Evolutionary conservation across 768 basidiomycete genomes (phyloP), one percentile per base, ranked within the genome.

Genomic region (Termitomyces titanicus): DNA sequence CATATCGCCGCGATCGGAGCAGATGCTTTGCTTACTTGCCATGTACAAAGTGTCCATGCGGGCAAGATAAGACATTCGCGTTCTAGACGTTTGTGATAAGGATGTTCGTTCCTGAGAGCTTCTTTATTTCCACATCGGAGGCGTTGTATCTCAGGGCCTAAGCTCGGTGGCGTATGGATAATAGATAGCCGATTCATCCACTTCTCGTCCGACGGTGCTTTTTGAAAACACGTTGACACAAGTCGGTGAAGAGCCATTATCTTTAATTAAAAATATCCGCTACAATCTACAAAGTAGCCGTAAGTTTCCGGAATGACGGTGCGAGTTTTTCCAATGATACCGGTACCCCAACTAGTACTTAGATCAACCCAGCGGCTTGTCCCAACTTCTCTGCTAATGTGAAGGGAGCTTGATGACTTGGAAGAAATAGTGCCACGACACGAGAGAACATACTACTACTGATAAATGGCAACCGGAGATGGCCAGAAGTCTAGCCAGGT

Each of bases 271-370:
- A 31, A 5, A 34, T 31, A 34, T 8, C n/a, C 20, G 8, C n/a
- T n/a, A n/a, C n/a, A n/a, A n/a, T n/a, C n/a, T n/a, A n/a, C n/a
- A n/a, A n/a, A n/a, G n/a, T n/a, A n/a, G n/a, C n/a, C n/a, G n/a
- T n/a, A n/a, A n/a, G n/a, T n/a, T n/a, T n/a, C n/a, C 20, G 7
- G 13, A 17, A 48, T 17, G 6, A 15, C 13, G 10, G 22, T 20
- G 3, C 13, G 3, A 15, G 9, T 35, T 63, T 59, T 82, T 47
- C 82, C 79, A 56, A 84, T 89, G 44, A 90, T 79, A 61, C 89
- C 86, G 4, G 87, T 69, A 1, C 79, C 80, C 86, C 85, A 88
- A 0, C 62, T 63, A 61, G 79, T 74, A 65, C 82, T 82, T 2
- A 86, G 86, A 61, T 88, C 81, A 17, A 79, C 66, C 66, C 66